Percentiles rank a stretch among this genome's conserved stretches.
phyloP scores from a whole-genome alignment of 169 alveolate genomes.

The Theileria annulata region DNA sequence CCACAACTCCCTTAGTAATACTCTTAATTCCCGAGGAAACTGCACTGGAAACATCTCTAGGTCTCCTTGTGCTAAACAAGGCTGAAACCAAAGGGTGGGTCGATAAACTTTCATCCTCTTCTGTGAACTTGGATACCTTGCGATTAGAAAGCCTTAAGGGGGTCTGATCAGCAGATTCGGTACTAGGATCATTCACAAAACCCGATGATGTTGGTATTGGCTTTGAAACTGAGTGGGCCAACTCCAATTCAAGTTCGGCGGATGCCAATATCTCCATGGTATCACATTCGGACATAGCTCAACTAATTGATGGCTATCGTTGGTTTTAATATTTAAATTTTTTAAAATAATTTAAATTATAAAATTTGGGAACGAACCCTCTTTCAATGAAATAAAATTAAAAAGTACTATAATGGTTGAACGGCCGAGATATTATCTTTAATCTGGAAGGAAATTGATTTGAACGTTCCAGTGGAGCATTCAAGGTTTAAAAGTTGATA shows the following conservation, averaged over 20 bases:
- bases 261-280: slow-evolving; percentile 8
- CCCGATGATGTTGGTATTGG: slow-evolving; percentile 9
- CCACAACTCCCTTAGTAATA: slow-evolving; percentile 86
- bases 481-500: too few relatives aligned
- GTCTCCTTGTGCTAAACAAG: slow-evolving; percentile 77
- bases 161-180: neutral
- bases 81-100: slow-evolving; percentile 65
- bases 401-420: neutral
- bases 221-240: slow-evolving; percentile 25
- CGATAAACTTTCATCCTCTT: neutral
- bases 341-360: neutral
- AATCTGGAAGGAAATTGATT: neutral
- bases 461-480: neutral
- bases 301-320: neutral
- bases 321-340: neutral
- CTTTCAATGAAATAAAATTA: neutral
- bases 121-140: neutral
- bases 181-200: neutral
- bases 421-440: neutral
- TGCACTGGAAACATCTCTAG: slow-evolving; percentile 84
- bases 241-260: slow-evolving; percentile 48
- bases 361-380: neutral
- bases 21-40: slow-evolving; percentile 84
- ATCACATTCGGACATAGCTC: neutral
- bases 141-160: slow-evolving; percentile 9